Base-by-base conservation (phyloP, 1,284 basidiomycete genomes). In the Ceratorhiza oryzae-sativae region DNA sequence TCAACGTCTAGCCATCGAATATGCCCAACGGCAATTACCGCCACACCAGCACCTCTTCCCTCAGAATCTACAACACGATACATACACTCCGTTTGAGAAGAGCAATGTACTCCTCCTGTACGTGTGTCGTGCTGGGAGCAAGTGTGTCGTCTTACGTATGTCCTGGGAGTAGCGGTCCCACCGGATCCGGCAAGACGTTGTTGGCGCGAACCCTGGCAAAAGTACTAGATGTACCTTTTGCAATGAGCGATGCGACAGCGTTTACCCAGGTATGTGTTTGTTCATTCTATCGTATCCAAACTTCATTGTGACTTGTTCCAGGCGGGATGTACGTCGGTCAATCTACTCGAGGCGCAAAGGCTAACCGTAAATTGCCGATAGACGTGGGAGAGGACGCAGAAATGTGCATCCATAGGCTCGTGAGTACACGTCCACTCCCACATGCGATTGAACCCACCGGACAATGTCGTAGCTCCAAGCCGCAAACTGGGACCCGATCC, bases 341-440 rank as follows among this genome's bases (percentile, higher is more conserved):
- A 72, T 71, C 63, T 53, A 18, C 48, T 25, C 20, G 61, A 32
- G 41, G 74, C 34, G 32, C 55, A 34, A 67, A 53, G 51, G 42
- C 25, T 61, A 60, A 55, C 71, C 23, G 70, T 25, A 25, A 36
- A 67, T 55, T 53, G 77, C 59, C 53, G 68, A 27, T 77, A 95
- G 93, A 97, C 80, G 93, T 97, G 46, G 95, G 95, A 75, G 95
- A 97, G 77, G 95, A 97, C 78, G 95, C 96, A 1, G 95, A 97
- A 75, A 91, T 90, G 83, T 90, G 92, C 59, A 88, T 97, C 39
- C 88, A 94, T 72, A 85, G 95, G 73, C 81, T 97, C 75, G 92
- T 90, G 76, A 3, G 49, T 78, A 83, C 77, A 23, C 20, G 25
- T 18, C 25, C 12, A 41, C 51, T 10, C 15, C 20, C 3, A 58